Percentiles rank a stretch among this genome's conserved stretches.
These are phyloP conservation scores for Chrysosphaeria jannelii DNA, from an alignment of 2,329 filamentous ascomycete genomes.

Conservation along the genomic window DNA sequence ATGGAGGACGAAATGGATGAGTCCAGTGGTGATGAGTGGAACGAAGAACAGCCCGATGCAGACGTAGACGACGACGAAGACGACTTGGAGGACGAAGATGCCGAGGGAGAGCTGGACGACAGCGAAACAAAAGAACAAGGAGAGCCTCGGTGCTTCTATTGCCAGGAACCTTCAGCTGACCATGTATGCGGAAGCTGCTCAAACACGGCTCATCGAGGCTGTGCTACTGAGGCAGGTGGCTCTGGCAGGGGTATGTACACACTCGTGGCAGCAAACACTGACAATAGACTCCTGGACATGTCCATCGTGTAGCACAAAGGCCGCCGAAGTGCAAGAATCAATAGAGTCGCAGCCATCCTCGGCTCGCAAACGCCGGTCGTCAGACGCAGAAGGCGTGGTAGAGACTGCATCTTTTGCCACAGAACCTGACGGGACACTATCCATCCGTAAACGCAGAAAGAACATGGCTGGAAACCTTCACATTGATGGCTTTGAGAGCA, in stretches of 20 bases:
- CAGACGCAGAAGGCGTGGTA: conserved; percentile 46
- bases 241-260: conserved; percentile 6
- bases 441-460: conserved; percentile 22
- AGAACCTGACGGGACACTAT: conserved; percentile 19
- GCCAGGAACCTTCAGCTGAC: conserved; percentile 53
- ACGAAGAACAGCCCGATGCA: conserved; percentile 48
- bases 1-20: conserved; percentile 14
- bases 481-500: conserved; percentile 8
- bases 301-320: too few species aligned
- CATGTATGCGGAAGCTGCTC: conserved; percentile 48
- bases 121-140: conserved; percentile 29
- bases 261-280: conserved; percentile 1
- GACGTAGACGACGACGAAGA: conserved; percentile 27
- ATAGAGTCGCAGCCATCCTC: too few species aligned
- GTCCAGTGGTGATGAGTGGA: conserved; percentile 22
- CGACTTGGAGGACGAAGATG: conserved; percentile 21
- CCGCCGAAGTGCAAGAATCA: too few species aligned
- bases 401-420: conserved; percentile 24
- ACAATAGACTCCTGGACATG: conserved; percentile 5
- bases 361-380: too few species aligned
- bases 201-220: conserved; percentile 26
- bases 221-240: not conserved
- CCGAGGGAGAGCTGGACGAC: conserved; percentile 26
- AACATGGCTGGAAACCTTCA: conserved; percentile 15
- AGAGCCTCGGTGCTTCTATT: conserved; percentile 33